Evolutionary conservation across 1,284 basidiomycete genomes (phyloP).

Genomic region (Ganoderma meredithae): DNA sequence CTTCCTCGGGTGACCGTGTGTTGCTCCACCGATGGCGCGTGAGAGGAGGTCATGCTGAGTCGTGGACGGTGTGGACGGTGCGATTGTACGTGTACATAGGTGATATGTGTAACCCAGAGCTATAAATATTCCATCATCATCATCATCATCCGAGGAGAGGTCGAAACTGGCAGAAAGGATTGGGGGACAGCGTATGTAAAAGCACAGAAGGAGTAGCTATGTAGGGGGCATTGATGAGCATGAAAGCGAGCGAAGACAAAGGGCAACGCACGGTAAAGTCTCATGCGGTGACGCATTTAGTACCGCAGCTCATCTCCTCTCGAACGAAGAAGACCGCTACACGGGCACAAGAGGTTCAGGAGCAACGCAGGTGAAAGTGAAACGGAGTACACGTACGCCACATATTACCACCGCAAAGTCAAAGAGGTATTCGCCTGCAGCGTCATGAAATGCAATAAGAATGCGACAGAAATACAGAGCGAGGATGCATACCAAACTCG

Average conservation of each 20-base stretch:
- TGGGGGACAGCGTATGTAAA: slow-evolving; percentile 16
- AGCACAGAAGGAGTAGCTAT: slow-evolving; percentile 9
- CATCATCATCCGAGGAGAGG: slow-evolving; percentile 14
- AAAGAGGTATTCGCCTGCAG: slow-evolving; percentile 77
- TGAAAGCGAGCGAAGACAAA: background rate
- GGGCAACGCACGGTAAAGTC: background rate
- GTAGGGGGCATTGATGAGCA: background rate
- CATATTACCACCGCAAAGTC: slow-evolving; percentile 84
- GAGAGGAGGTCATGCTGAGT: slow-evolving; percentile 12
- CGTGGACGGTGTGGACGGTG: slow-evolving; percentile 25
- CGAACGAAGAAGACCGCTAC: slow-evolving; percentile 79
- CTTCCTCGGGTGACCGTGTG: slow-evolving; percentile 78
- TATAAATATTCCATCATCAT: slow-evolving; percentile 29
- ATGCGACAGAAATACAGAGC: background rate
- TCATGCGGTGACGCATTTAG: background rate
- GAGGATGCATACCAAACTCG: slow-evolving; percentile 66
- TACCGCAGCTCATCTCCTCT: slow-evolving; percentile 48
- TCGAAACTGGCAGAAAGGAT: background rate
- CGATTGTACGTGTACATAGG: slow-evolving; percentile 36
- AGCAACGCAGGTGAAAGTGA: slow-evolving; percentile 5
- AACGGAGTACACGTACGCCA: slow-evolving; percentile 59
- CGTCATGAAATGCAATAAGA: background rate
- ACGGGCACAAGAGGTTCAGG: background rate
- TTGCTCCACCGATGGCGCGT: background rate
- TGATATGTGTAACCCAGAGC: slow-evolving; percentile 17